Conservation (phyloP, 2,329 filamentous ascomycete genomes). For the Aspergillus uvarum region DNA sequence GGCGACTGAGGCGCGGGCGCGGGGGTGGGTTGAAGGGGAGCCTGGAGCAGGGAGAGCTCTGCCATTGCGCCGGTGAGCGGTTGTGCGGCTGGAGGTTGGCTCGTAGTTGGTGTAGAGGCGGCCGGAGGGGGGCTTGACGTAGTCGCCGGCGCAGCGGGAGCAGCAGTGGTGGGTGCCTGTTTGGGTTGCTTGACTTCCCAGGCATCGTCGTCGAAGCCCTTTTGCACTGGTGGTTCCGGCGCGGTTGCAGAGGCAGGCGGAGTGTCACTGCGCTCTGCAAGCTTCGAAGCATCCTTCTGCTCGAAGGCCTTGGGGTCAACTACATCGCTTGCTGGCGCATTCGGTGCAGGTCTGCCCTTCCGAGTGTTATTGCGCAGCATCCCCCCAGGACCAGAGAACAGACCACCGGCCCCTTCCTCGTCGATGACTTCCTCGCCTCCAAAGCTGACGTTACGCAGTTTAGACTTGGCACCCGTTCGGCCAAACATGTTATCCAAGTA, state of each 20-base stretch:
- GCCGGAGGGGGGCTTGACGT: conserved; percentile 22
- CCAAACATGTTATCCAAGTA: conserved; percentile 77
- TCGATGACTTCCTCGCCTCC: conserved; percentile 54
- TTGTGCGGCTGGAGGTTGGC: conserved; percentile 26
- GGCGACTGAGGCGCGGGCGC: conserved; percentile 46
- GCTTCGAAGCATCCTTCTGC: conserved; percentile 55
- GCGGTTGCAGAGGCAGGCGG: conserved; percentile 50
- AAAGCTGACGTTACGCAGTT: conserved; percentile 56
- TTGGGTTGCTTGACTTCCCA: conserved; percentile 91
- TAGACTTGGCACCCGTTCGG: conserved; percentile 58
- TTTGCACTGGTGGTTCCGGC: conserved; percentile 49
- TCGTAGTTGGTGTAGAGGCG: conserved; percentile 37
- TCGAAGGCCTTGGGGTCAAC: conserved; percentile 86
- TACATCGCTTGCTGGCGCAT: conserved; percentile 80
- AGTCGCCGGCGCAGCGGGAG: conserved; percentile 43
- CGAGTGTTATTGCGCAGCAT: conserved; percentile 89
- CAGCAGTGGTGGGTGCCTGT: conserved; percentile 43
- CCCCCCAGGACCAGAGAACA: conserved; percentile 94
- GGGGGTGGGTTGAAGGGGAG: conserved; percentile 58
- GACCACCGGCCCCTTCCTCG: conserved; percentile 63
- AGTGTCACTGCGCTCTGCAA: conserved; percentile 44
- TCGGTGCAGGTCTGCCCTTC: conserved; percentile 82
- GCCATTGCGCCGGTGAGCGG: conserved; percentile 67
- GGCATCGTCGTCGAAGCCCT: conserved; percentile 91
- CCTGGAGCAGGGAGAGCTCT: conserved; percentile 64